These are phyloP conservation scores for Magnolia sinica DNA, from an alignment of 164 flowering plant species.

Conservation along the genomic window DNA sequence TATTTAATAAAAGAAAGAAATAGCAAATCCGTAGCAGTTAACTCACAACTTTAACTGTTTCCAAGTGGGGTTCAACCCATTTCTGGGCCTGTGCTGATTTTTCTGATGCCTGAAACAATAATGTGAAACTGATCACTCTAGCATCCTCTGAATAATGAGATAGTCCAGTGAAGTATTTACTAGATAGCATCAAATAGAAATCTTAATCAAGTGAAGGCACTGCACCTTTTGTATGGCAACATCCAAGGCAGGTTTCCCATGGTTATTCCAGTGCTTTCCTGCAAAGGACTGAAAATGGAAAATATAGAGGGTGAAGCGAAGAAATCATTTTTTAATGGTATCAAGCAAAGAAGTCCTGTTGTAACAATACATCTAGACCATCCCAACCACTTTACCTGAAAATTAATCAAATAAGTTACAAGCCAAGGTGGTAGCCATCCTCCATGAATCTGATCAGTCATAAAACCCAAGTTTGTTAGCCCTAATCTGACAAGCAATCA, in stretches of 20 bases:
- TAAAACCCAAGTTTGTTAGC: background rate
- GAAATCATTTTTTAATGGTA: background rate
- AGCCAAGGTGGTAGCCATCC: constrained; percentile 99
- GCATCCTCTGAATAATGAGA: background rate
- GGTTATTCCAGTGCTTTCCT: constrained; percentile 34
- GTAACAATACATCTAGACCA: background rate
- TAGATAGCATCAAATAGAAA: background rate
- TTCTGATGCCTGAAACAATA: constrained; percentile 55
- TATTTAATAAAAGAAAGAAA: background rate
- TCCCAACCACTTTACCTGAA: constrained; percentile 45
- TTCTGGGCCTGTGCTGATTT: constrained; percentile 58
- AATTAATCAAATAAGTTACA: constrained; percentile 42
- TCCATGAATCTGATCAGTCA: constrained; percentile 64
- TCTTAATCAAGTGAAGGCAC: background rate
- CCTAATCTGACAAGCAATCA: background rate
- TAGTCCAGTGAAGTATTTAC: background rate
- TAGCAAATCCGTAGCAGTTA: background rate
- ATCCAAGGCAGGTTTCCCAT: constrained; percentile 44
- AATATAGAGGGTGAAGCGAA: background rate
- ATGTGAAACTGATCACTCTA: background rate
- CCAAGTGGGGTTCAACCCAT: constrained; percentile 82
- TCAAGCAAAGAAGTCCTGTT: background rate
- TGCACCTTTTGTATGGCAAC: constrained; percentile 33
- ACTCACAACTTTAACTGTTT: constrained; percentile 70
- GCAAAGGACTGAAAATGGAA: constrained; percentile 35